phyloP scores from a whole-genome alignment of 202 grass and related monocot species.

The Setaria italica region DNA sequence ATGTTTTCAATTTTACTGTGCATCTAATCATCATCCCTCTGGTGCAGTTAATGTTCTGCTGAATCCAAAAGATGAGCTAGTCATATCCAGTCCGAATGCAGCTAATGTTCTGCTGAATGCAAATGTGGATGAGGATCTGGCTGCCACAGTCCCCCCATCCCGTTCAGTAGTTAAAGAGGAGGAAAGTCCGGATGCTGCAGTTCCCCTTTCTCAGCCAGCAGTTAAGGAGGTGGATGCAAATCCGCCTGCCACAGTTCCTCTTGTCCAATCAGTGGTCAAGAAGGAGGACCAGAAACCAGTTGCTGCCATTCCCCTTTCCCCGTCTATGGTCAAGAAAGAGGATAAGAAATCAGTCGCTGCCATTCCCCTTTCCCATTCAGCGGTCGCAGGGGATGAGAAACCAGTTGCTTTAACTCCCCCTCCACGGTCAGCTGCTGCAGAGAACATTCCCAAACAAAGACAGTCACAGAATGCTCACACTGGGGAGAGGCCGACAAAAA shows the following conservation, averaged over 20 bases:
- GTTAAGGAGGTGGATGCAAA: constrained; percentile 31
- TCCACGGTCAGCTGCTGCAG: not conserved
- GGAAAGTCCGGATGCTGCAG: constrained; percentile 24
- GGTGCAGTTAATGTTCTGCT: constrained; percentile 46
- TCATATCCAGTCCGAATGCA: not conserved
- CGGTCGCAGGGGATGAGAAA: constrained; percentile 17
- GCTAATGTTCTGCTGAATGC: constrained; percentile 1
- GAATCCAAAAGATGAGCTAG: constrained; percentile 54
- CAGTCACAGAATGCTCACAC: constrained; percentile 40
- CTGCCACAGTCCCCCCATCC: not conserved
- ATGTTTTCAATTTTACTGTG: not conserved
- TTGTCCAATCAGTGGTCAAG: constrained; percentile 5
- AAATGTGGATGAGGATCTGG: constrained; percentile 16
- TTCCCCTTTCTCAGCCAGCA: constrained; percentile 23
- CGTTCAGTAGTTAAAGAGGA: constrained; percentile 35
- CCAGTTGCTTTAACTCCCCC: not conserved
- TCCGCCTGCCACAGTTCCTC: not conserved
- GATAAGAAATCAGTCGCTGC: not conserved
- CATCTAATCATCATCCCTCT: constrained; percentile 35
- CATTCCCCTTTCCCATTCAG: not conserved
- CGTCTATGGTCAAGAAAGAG: not conserved
- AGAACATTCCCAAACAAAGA: constrained; percentile 12
- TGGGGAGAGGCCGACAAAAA: constrained; percentile 52
- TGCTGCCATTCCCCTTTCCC: not conserved
- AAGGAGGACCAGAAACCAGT: constrained; percentile 21